Conservation (phyloP, 2,329 filamentous ascomycete species). For the Magnaporthiopsis incrustans region DNA sequence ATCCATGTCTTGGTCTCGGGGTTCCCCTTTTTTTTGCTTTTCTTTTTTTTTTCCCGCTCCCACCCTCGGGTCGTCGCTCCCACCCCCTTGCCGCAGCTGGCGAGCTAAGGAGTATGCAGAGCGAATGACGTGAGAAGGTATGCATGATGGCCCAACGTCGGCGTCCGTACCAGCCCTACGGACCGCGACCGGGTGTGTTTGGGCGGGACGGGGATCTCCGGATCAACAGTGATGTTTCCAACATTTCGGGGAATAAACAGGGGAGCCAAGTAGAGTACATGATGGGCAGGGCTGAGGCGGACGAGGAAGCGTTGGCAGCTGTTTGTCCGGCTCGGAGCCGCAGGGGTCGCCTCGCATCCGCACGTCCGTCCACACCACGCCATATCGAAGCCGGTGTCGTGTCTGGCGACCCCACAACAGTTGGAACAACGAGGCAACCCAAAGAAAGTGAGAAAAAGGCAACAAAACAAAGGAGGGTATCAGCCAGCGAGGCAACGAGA, state of each 20-base stretch:
- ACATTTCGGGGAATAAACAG: too few species aligned
- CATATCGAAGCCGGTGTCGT: background rate
- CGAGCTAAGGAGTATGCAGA: conserved; percentile 1
- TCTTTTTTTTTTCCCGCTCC: too few species aligned
- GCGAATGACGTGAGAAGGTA: conserved; percentile 19
- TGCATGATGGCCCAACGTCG: conserved; percentile 28
- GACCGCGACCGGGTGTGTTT: conserved; percentile 8
- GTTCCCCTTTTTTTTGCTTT: too few species aligned
- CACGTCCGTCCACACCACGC: background rate
- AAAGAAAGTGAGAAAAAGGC: background rate
- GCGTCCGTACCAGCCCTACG: conserved; percentile 21
- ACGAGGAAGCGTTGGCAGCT: conserved; percentile 11
- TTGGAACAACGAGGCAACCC: background rate
- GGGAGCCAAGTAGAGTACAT: background rate
- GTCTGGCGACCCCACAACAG: background rate
- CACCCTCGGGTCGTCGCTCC: too few species aligned
- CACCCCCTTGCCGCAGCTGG: conserved; percentile 2
- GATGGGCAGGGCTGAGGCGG: conserved; percentile 6
- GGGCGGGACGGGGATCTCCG: conserved; percentile 10
- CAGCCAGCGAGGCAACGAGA: background rate
- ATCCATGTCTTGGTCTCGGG: too few species aligned
- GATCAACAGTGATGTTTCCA: conserved; percentile 5
- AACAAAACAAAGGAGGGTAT: background rate
- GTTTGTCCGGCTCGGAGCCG: background rate
- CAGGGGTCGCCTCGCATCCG: conserved; percentile 3